These are phyloP conservation scores for Friedmanniomyces simplex DNA, from an alignment of 495 filamentous ascomycete species.

Conservation along the genomic window DNA sequence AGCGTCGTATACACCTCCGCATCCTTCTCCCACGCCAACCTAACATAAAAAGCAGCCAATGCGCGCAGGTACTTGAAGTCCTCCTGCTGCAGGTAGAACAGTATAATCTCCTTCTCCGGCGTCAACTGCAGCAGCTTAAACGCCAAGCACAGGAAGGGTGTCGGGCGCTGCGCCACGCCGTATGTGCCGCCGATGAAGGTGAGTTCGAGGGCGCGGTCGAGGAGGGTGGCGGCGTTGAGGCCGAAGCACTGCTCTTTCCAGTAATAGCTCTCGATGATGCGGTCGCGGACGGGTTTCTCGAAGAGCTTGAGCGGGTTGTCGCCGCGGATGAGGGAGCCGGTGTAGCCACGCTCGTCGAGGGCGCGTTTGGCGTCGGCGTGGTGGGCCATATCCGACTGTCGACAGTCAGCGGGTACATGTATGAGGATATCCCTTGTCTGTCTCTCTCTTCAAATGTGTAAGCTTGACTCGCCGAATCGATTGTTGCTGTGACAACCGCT, in stretches of 20 bases:
- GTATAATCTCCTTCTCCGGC: constrained; percentile 66
- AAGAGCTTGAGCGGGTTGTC: constrained; percentile 83
- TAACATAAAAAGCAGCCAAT: constrained; percentile 81
- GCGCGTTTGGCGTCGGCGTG: constrained; percentile 36
- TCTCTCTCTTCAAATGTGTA: not conserved
- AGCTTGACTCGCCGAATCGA: constrained; percentile 4
- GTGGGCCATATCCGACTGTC: constrained; percentile 26
- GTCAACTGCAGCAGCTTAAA: constrained; percentile 90
- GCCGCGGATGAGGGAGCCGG: constrained; percentile 56
- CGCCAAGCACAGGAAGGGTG: constrained; percentile 85
- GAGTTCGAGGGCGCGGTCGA: constrained; percentile 79
- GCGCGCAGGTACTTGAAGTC: constrained; percentile 63
- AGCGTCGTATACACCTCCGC: constrained; percentile 69
- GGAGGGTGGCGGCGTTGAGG: constrained; percentile 78
- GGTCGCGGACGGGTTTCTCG: constrained; percentile 86
- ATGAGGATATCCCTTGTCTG: not conserved
- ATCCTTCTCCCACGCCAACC: constrained; percentile 68
- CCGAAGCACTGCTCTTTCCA: constrained; percentile 99
- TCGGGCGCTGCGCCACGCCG: constrained; percentile 68
- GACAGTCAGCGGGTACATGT: not conserved
- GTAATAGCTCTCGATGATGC: constrained; percentile 89
- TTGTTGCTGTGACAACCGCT: constrained; percentile 15
- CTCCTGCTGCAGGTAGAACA: constrained; percentile 55
- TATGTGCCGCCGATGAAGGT: constrained; percentile 79
- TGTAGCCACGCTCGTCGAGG: constrained; percentile 45